Base-by-base conservation (phyloP, 306 rosid species). In the Clitoria ternatea region DNA sequence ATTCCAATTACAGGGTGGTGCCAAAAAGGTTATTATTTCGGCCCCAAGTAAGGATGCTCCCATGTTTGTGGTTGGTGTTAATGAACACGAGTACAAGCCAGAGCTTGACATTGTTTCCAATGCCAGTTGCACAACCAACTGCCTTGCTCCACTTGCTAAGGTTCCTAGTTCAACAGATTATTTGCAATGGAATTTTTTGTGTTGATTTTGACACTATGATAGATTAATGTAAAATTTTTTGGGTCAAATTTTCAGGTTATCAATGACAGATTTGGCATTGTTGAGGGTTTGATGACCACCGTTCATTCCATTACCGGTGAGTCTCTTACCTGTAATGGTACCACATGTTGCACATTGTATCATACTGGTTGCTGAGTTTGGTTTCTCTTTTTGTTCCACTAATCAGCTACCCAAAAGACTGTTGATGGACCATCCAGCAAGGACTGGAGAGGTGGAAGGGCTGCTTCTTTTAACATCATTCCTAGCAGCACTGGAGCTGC, bases 391-490 rank as follows among this genome's bases (percentile, higher is more conserved):
- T 4, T 45, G 6, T 32, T 2, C 59, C 69, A 66, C 30, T 0
- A 15, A 66, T 30, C 84, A 91, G 97, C 97, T 57, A 86, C 97
- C 48, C 97, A 91, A 71, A 86, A 90, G 77, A 90, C 97, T 56
- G 96, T 91, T 47, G 97, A 91, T 80, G 97, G 97, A 0, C 97
- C 97, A 78, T 89, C 97, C 4, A 37, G 14, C 57, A 89, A 91
- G 70, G 97, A 91, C 81, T 91, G 97, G 97, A 91, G 96, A 81
- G 97, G 97, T 77, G 97, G 97, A 79, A 86, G 97, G 52, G 97
- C 93, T 26, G 96, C 97, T 30, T 91, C 97, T 18, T 89, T 87
- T 69, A 91, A 91, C 90, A 91, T 91, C 72, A 91, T 91, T 85
- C 97, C 97, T 42, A 91, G 97, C 84, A 91, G 97, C 78, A 91